Base-by-base conservation (phyloP, 345 rosid genomes). In the Bretschneidera sinensis region DNA sequence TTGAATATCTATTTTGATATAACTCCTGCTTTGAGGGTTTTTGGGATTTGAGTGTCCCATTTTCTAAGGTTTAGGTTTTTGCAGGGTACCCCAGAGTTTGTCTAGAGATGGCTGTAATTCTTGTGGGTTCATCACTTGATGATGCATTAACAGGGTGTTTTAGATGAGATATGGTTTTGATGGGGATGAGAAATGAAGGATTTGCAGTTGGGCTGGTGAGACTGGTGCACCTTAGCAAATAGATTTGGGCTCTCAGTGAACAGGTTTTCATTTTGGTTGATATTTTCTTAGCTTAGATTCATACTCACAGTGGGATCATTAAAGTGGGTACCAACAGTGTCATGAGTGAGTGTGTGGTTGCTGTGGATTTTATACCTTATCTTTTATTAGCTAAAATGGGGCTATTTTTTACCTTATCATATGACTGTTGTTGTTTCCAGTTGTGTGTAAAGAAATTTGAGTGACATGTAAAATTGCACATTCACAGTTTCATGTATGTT, bases 261-360 rank as follows among this genome's bases (percentile, higher is more conserved):
- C 52, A 55, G 19, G 55, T 47, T 57, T 64, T 75, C 88, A 83
- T 83, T 47, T 72, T 74, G 43, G n/a, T 33, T 9, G 18, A 13
- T 16, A 0, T 7, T 48, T 20, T 21, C 33, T n/a, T 10, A 61
- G 35, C 53, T 25, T 18, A 21, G 19, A 39, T 39, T n/a, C 45
- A 39, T 39, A 39, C 45, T 39, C n/a, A n/a, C n/a, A n/a, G 45
- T 39, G 45, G 16, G 15, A 5, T 14, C 45, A 11, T 11, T 28
- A 28, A 28, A 28, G 33, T 8, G 33, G 33, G 33, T 28, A 28
- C 8, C 8, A 2, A 28, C 33, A 3, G 33, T 2, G 33, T 28
- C 21, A 7, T 20, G 54, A 66, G 6, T 21, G 4, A 18, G 61
- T 24, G 72, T n/a, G 61, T 60, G 55, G 62, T 31, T 16, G 66